Base-by-base conservation (phyloP, 805 yeast genomes). In the Grigorovia humatica region DNA sequence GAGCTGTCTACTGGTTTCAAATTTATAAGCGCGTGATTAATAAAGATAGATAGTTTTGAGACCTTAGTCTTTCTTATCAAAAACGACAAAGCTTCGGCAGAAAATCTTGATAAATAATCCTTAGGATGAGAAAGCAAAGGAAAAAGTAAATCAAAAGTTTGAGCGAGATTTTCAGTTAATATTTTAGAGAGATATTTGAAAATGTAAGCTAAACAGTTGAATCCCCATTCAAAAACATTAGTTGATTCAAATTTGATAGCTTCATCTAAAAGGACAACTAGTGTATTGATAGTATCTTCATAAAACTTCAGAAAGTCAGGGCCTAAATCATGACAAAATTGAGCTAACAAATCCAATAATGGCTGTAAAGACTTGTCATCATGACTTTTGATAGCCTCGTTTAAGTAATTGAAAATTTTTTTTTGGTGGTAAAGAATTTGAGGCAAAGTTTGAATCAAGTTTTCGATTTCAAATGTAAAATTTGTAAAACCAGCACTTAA, bases 31-130 rank as follows among this genome's bases (percentile, higher is more conserved):
- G 77, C 64, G 54, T 63, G 72, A 2, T 69, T 60, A 9, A 85
- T 70, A 46, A 86, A 76, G 0, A 57, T 52, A 0, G 63, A 59
- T 47, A 89, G 68, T 7, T 76, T 69, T 0, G 74, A 74, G 0
- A 72, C 64, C 23, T 74, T 73, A 55, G 86, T 74, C 65, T 87
- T 87, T 62, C 93, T 79, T 9, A 91, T 71, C 52, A 91, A 71
- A 59, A 85, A 93, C 0, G 97, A 86, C 46, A 91, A 66, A 0
- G 96, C 93, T 66, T 91, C 97, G 0, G 96, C 89, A 19, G 95
- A 82, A 60, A 91, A 93, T 55, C 95, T 75, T 0, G 87, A 75
- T 40, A 90, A 75, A 56, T 84, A 81, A 29, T 79, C 79, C 57
- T 82, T 84, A 51, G 80, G 68, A 40, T 78, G 77, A 32, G 70